phyloP scores from a whole-genome alignment of 306 rosid genomes.

The Dalbergia cochinchinensis region DNA sequence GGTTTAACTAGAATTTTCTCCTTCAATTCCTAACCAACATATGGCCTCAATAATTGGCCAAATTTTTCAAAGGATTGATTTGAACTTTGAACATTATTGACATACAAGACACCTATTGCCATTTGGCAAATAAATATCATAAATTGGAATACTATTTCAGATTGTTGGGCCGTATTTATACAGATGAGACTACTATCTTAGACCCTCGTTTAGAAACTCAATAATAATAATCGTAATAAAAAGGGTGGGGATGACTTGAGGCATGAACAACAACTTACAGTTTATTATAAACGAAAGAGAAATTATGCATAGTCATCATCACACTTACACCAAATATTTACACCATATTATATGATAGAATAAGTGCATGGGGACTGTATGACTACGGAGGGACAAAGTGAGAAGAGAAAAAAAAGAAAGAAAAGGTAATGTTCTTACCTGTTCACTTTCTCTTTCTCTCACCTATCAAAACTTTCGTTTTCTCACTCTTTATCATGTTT shows the following conservation, averaged over 20 bases:
- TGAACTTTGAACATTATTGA: slow-evolving; percentile 36
- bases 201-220: slow-evolving; percentile 34
- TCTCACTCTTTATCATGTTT: no score
- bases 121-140: slow-evolving; percentile 26
- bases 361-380: no score
- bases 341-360: no score
- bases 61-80: slow-evolving; percentile 37
- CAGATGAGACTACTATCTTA: slow-evolving; percentile 10
- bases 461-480: no score
- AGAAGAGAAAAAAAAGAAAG: no score
- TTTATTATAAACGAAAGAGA: slow-evolving; percentile 40
- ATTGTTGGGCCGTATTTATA: background rate
- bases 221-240: background rate
- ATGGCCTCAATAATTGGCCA: background rate
- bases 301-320: no score
- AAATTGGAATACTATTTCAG: background rate
- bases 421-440: no score
- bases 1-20: slow-evolving; percentile 12
- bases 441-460: no score
- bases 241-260: slow-evolving; percentile 28
- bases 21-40: slow-evolving; percentile 37
- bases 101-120: slow-evolving; percentile 29
- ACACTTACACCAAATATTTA: no score
- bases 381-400: no score
- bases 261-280: slow-evolving; percentile 36